Conservation (phyloP, 2,329 filamentous ascomycete species). For the Xylariaceae sp. region DNA sequence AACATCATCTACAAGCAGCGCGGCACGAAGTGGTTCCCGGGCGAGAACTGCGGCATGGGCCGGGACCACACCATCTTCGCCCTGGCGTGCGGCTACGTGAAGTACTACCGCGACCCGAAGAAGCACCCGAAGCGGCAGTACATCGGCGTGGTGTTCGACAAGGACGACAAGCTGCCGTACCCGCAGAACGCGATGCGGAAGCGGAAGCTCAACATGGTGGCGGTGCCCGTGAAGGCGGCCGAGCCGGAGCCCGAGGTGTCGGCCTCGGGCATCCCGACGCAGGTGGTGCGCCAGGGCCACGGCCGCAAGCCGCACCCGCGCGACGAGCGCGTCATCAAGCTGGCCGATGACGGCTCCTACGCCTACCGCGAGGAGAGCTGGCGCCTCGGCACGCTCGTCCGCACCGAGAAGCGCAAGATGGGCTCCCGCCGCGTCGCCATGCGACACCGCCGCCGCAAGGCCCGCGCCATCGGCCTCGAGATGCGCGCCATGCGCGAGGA, state of each 20-base stretch:
- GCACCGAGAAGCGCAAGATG: slow-evolving; percentile 42
- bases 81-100: slow-evolving; percentile 80
- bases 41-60: slow-evolving; percentile 92
- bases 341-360: slow-evolving; percentile 44
- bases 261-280: slow-evolving; percentile 45
- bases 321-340: slow-evolving; percentile 42
- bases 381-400: slow-evolving; percentile 50
- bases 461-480: slow-evolving; percentile 26
- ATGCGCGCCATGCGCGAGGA: slow-evolving; percentile 29
- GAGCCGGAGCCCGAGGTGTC: slow-evolving; percentile 36
- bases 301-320: slow-evolving; percentile 31
- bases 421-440: slow-evolving; percentile 43
- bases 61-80: slow-evolving; percentile 95
- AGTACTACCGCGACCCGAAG: slow-evolving; percentile 87
- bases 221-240: slow-evolving; percentile 38
- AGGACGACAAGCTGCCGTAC: slow-evolving; percentile 72
- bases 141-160: slow-evolving; percentile 88
- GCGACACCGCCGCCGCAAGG: slow-evolving; percentile 42
- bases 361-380: slow-evolving; percentile 57
- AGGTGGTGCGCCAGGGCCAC: slow-evolving; percentile 35
- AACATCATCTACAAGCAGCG: slow-evolving; percentile 98
- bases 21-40: slow-evolving; percentile 89
- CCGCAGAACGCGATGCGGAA: slow-evolving; percentile 67
- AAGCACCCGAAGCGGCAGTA: slow-evolving; percentile 83
- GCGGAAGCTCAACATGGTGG: slow-evolving; percentile 70